phyloP scores from a whole-genome alignment of 1,139 yeast species.

The Pichia sp. region DNA sequence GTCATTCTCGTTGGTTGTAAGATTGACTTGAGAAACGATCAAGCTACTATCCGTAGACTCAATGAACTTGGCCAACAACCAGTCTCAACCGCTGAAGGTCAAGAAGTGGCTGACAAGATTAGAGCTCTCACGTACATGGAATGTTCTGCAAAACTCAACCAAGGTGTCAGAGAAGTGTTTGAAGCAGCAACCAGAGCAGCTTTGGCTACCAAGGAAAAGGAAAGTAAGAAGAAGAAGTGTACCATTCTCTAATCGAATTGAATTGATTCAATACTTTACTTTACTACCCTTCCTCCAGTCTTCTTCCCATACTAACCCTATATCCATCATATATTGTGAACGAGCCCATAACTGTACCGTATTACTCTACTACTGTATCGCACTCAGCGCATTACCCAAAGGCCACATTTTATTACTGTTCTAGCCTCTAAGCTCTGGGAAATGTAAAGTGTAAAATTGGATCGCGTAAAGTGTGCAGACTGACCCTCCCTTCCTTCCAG shows the following conservation, averaged over 20 bases:
- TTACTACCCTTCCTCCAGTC: neutral
- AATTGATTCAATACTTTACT: no score
- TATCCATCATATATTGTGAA: no score
- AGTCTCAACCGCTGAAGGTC: conserved; percentile 73
- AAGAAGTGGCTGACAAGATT: conserved; percentile 75
- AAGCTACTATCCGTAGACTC: conserved; percentile 66
- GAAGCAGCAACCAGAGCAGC: conserved; percentile 92
- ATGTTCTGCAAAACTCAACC: conserved; percentile 90
- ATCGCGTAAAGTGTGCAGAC: no score
- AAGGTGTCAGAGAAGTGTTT: conserved; percentile 86
- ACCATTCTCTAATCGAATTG: conserved; percentile 9
- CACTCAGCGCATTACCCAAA: no score
- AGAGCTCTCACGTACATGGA: conserved; percentile 85
- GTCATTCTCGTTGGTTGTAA: conserved; percentile 91
- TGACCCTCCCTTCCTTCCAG: no score
- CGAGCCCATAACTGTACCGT: no score
- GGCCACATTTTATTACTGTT: no score
- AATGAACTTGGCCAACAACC: conserved; percentile 72
- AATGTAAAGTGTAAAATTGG: no score
- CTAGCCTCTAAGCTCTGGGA: no score
- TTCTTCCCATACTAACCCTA: no score
- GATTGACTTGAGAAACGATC: conserved; percentile 82
- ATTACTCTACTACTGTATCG: no score
- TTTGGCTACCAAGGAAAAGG: conserved; percentile 56
- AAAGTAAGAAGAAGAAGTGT: conserved; percentile 43